These are phyloP conservation scores for Ophiosphaerella narmari DNA, from an alignment of 2,329 filamentous ascomycete species.

Conservation along the genomic window DNA sequence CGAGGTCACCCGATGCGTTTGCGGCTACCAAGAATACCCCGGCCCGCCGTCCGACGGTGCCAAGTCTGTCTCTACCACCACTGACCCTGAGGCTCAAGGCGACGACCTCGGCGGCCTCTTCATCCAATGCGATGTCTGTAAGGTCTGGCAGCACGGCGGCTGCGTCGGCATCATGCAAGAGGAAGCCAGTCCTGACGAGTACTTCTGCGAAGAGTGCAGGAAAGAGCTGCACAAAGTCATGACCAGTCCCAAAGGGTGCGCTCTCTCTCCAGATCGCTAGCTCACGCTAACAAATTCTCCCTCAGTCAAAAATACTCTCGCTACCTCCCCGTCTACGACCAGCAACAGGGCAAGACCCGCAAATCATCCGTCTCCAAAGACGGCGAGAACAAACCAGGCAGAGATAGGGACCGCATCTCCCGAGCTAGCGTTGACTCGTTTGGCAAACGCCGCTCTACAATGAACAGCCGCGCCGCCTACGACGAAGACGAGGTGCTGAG, in stretches of 20 bases:
- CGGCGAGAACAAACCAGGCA: slow-evolving; percentile 57
- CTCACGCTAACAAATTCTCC: slow-evolving; percentile 5
- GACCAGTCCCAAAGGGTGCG: slow-evolving; percentile 83
- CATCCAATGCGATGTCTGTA: slow-evolving; percentile 96
- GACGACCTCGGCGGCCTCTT: slow-evolving; percentile 94
- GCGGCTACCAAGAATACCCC: slow-evolving; percentile 92
- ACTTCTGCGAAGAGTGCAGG: slow-evolving; percentile 95
- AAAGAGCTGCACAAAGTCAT: slow-evolving; percentile 88
- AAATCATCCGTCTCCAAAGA: slow-evolving; percentile 71
- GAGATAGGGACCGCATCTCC: slow-evolving; percentile 61
- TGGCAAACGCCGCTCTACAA: slow-evolving; percentile 88
- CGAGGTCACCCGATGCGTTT: slow-evolving; percentile 94
- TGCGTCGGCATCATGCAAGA: slow-evolving; percentile 98
- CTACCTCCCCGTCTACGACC: slow-evolving; percentile 64
- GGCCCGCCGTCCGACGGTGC: slow-evolving; percentile 68
- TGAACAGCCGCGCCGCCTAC: slow-evolving; percentile 96
- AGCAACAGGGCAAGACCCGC: slow-evolving; percentile 58
- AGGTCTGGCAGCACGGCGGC: slow-evolving; percentile 98
- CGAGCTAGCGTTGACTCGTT: slow-evolving; percentile 61
- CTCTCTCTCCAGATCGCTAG: slow-evolving; percentile 10
- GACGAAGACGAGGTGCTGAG: slow-evolving; percentile 91
- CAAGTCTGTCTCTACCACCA: slow-evolving; percentile 59
- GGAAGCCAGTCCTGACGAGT: slow-evolving; percentile 89
- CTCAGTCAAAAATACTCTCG: slow-evolving; percentile 65
- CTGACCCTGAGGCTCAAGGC: slow-evolving; percentile 54